Evolutionary conservation across 1,284 basidiomycete genomes (phyloP), one percentile per base, ranked within the genome.

Genomic region (Amylostereum areolatum): DNA sequence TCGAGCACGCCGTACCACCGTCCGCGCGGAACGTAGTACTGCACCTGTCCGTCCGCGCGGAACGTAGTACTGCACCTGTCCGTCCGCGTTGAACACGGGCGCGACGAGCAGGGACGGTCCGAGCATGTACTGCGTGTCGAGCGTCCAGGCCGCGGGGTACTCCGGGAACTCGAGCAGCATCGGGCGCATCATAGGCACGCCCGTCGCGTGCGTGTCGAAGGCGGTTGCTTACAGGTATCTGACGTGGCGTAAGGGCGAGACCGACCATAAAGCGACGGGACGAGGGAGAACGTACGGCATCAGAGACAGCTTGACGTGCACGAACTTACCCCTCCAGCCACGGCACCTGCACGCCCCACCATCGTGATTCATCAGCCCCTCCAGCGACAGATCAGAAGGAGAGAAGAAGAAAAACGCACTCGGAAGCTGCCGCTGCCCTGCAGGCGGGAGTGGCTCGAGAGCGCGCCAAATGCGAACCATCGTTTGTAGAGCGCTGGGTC

Each of bases 371-470:
- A 51, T 70, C 72, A 2, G 83, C 82, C 3, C 84, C 83, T 30
- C 80, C 80, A 62, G 85, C 83, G 24, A 84, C 84, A 58, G 84
- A 87, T 47, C 80, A 72, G 85, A 84, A 89, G 0, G 85, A 85
- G 1, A 88, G n/a, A n/a, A n/a, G n/a, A n/a, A n/a, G n/a, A n/a
- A n/a, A n/a, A n/a, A n/a, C n/a, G n/a, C n/a, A n/a, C 84, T 3
- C 85, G 78, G 59, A 87, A 88, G n/a, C 83, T 85, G 34, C 72
- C 72, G 9, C 81, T 85, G 3, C 84, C 85, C 56, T 89, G 85
- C 40, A 89, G 64, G 36, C 85, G 77, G n/a, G 85, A 85, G 59
- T 85, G 82, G 34, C 80, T 81, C 24, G 80, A 83, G 63, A 85
- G 84, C n/a, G 84, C 62, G 3, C 82, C 81, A 62, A 83, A 86